These are phyloP conservation scores for Aspergillus pseudonomiae DNA, from an alignment of 2,329 filamentous ascomycete species.

Conservation along the genomic window DNA sequence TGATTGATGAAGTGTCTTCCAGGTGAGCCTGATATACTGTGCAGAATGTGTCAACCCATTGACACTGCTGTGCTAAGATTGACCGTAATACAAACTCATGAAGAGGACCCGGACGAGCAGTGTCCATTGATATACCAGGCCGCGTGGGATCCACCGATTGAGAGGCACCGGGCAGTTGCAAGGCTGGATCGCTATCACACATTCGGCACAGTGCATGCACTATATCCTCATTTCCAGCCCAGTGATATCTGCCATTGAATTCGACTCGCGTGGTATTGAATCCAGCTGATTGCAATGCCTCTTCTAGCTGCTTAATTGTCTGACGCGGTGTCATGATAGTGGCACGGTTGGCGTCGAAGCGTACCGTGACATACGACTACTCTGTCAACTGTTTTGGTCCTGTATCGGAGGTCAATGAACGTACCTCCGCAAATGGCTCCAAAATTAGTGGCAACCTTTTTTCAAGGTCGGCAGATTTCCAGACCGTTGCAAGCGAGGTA, in stretches of 20 bases:
- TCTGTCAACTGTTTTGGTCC: not conserved
- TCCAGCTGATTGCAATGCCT: conserved; percentile 15
- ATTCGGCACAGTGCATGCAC: conserved; percentile 11
- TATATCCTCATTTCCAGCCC: conserved; percentile 14
- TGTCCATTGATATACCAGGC: conserved; percentile 7
- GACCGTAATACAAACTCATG: conserved; percentile 17
- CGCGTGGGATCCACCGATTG: conserved; percentile 6
- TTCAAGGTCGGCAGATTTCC: conserved; percentile 9
- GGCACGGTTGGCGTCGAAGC: conserved; percentile 18
- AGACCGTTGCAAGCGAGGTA: conserved; percentile 20
- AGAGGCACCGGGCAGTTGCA: conserved; percentile 18
- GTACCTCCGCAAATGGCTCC: conserved; percentile 13
- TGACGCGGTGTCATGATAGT: conserved; percentile 21
- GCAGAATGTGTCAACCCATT: conserved; percentile 20
- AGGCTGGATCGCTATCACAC: conserved; percentile 7
- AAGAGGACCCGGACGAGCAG: conserved; percentile 1
- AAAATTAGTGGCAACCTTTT: conserved; percentile 5
- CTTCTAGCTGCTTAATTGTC: conserved; percentile 9
- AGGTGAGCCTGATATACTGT: conserved; percentile 11
- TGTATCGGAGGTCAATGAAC: not conserved
- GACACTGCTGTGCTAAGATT: conserved; percentile 15
- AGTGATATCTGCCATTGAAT: conserved; percentile 26
- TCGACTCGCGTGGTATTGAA: conserved; percentile 16
- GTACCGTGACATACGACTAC: conserved; percentile 22
- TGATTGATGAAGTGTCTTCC: conserved; percentile 2